Percentiles rank a stretch among this genome's conserved stretches.
These are phyloP conservation scores for Penicillium cosmopolitanum DNA, from an alignment of 495 filamentous ascomycete genomes.

Conservation along the genomic window DNA sequence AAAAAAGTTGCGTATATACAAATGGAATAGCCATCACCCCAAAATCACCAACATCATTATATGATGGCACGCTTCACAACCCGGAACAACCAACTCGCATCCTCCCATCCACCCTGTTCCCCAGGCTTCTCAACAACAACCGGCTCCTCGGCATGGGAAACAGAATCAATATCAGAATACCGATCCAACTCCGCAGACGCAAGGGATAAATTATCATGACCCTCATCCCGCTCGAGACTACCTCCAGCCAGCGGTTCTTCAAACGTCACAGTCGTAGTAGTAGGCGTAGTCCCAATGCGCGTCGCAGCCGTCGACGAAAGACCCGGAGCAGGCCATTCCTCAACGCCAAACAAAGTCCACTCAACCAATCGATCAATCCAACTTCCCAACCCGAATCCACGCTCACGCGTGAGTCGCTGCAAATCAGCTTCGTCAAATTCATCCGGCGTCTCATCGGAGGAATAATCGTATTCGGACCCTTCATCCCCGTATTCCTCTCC, in stretches of 20 bases:
- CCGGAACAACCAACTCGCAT: slow-evolving; percentile 82
- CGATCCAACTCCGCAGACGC: slow-evolving; percentile 17
- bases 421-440: slow-evolving; percentile 51
- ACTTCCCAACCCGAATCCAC: slow-evolving; percentile 69
- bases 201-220: slow-evolving; percentile 18
- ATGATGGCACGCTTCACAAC: slow-evolving; percentile 74
- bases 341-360: slow-evolving; percentile 77
- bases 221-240: not conserved
- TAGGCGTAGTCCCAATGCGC: slow-evolving; percentile 55
- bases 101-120: slow-evolving; percentile 70
- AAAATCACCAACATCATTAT: slow-evolving; percentile 31
- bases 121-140: slow-evolving; percentile 43
- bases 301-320: slow-evolving; percentile 6
- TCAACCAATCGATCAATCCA: slow-evolving; percentile 77
- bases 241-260: slow-evolving; percentile 18
- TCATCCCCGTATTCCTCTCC: slow-evolving; percentile 16
- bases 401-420: slow-evolving; percentile 52
- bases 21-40: not conserved
- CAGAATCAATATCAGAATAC: slow-evolving; percentile 29
- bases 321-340: slow-evolving; percentile 50
- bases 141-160: slow-evolving; percentile 31
- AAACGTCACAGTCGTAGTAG: slow-evolving; percentile 44
- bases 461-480: slow-evolving; percentile 33
- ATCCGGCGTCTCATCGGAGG: slow-evolving; percentile 26
- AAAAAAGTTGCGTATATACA: not conserved